These are phyloP conservation scores for Nicotiana tabacum DNA, from an alignment of 257 asterid species.

Conservation along the genomic window DNA sequence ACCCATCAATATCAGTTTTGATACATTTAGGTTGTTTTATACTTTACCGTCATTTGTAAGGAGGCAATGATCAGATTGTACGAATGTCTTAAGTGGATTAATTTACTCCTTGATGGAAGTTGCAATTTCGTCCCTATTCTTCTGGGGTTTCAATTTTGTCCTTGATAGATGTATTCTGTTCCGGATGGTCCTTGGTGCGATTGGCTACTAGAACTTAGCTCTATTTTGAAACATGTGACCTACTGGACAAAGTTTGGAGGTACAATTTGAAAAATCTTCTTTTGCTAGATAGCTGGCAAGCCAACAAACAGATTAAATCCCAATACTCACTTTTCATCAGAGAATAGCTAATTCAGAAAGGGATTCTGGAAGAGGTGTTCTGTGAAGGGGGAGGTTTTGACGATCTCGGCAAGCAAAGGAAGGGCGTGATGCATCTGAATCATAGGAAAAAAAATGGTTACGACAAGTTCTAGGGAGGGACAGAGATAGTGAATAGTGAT, in stretches of 20 bases:
- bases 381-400: background rate
- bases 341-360: background rate
- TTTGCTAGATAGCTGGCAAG: background rate
- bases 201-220: background rate
- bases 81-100: background rate
- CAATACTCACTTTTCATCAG: background rate
- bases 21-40: background rate
- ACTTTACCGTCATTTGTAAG: background rate
- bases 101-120: background rate
- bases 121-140: background rate
- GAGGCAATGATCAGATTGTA: background rate
- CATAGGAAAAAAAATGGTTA: background rate
- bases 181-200: background rate
- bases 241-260: background rate
- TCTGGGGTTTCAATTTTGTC: background rate
- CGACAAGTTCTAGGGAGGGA: background rate
- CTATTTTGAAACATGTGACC: background rate
- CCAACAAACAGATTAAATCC: background rate
- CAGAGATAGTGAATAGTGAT: slow-evolving; percentile 2
- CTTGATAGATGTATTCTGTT: background rate
- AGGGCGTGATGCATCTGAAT: background rate
- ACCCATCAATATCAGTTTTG: background rate
- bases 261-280: background rate
- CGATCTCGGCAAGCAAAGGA: background rate
- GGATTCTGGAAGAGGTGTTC: background rate